These are phyloP conservation scores for Colletotrichum euphorbiae DNA, from an alignment of 2,329 filamentous ascomycete genomes.

Conservation along the genomic window DNA sequence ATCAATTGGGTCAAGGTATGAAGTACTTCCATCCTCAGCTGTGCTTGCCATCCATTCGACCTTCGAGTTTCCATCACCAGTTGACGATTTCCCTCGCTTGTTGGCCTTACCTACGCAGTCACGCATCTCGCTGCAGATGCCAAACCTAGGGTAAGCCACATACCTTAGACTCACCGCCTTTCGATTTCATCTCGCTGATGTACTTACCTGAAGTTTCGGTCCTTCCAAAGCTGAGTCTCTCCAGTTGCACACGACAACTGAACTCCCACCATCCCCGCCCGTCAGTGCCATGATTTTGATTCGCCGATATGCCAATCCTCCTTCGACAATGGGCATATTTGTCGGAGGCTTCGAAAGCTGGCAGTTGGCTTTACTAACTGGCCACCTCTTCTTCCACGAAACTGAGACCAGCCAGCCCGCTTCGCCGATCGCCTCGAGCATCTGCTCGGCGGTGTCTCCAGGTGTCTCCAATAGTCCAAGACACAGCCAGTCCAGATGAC, in stretches of 20 bases:
- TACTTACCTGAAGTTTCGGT: neutral
- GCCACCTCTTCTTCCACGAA: too few relatives aligned
- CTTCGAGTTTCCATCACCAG: neutral
- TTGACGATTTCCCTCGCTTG: too few relatives aligned
- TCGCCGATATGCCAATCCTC: neutral
- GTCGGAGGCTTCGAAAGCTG: neutral
- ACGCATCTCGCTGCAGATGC: neutral
- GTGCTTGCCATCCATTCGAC: neutral
- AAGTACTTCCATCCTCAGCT: neutral
- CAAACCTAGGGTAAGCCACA: neutral
- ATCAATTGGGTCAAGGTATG: neutral
- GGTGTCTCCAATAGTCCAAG: neutral
- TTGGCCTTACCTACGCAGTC: too few relatives aligned
- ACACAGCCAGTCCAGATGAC: neutral
- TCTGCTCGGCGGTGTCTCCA: slow-evolving; percentile 1
- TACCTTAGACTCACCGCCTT: slow-evolving; percentile 20
- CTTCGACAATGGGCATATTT: slow-evolving; percentile 7
- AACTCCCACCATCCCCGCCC: neutral
- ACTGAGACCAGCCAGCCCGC: neutral
- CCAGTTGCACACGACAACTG: neutral
- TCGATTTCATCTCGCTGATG: slow-evolving; percentile 2
- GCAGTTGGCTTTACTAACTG: slow-evolving; percentile 1
- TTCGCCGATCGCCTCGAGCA: neutral
- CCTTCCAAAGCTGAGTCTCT: neutral
- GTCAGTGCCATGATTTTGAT: slow-evolving; percentile 8